Base-by-base conservation (phyloP, 2,329 filamentous ascomycete species). In the Aspergillus fischeri region DNA sequence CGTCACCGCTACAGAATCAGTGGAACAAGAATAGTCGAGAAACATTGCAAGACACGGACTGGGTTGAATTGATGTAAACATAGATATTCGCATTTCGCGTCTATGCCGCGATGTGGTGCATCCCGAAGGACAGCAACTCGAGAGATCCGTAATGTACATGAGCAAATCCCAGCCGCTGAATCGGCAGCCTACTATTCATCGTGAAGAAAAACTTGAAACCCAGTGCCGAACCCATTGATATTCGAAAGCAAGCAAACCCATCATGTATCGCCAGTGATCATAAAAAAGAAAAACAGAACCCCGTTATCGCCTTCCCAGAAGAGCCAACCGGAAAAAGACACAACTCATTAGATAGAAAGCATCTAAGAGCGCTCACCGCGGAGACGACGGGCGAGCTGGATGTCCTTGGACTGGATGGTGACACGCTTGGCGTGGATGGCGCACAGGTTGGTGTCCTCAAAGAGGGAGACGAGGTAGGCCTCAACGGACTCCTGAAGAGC, bases 351-450 rank as follows among this genome's bases (percentile, higher is more conserved):
- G 58, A 61, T 55, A 7, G 10, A 63, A 56, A 54, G 49, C 62
- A 70, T 74, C 78, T 85, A 93, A 83, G 91, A 92, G 78, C 90
- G 89, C 83, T 94, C 92, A 67, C 94, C 94, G 73, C 94, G 91
- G 74, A 99, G 91, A 73, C 94, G 90, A 69, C 94, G 90, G 72
- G 93, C 92, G 52, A 97, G 87, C 81, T 97, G 93, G 75, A 97
- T 97, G 72, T 97, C 93, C 85, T 97, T 97, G 79, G 76, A 78
- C 74, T 81, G 93, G 80, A 97, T 97, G 73, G 93, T 97, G 74
- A 97, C 94, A 82, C 94, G 92, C 87, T 97, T 97, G 80, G 94
- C 93, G 81, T 97, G 94, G 78, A 97, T 96, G 74, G 94, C 93
- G 81, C 93, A 97, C 53, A 96, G 82, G 83, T 97, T 97, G 81